Base-by-base conservation (phyloP, 352 stramenopile genomes). In the Saprolegnia diclina region DNA sequence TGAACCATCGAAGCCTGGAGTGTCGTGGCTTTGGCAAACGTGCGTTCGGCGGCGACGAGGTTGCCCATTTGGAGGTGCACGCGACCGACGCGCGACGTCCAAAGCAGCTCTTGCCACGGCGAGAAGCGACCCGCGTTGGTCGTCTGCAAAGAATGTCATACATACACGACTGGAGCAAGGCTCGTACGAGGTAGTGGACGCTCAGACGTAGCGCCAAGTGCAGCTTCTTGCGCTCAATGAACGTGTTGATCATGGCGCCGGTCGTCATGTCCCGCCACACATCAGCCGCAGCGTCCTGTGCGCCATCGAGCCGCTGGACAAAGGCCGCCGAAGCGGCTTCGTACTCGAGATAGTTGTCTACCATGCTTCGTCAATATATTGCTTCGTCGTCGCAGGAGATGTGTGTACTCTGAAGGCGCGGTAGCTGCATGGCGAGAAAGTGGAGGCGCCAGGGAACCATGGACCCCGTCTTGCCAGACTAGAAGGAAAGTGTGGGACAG, bases 1-100 rank as follows among this genome's bases (percentile, higher is more conserved):
- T 71, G 40, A 6, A 22, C 64, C 21, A 0, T 54, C 56, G 19
- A 42, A 54, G 7, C 73, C 4, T 74, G 74, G 13, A 80, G 62
- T 37, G 61, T 57, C 1, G 76, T 73, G 22, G 83, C 83, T 21
- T 84, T 66, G 1, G 71, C 54, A 63, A 91, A 91, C 24, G 91
- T 38, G 29, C 80, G 80, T 61, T 91, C 81, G 9, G 81, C 82
- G 19, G 65, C 76, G 11, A 42, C 53, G 7, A 93, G 61, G 56
- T 93, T 80, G 26, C 85, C 85, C 77, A 93, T 89, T 38, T 93
- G 83, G 46, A 93, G 64, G 64, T 85, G 76, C 22, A 91, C 75
- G n/a, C 85, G 80, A 9, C 85, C 83, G 42, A 93, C 62, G 0
- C 85, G 83, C 22, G 83, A 91, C 57, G 85, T 40, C 57, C 80